These are phyloP conservation scores for Geotrichum fermentans DNA, from an alignment of 1,139 yeast species.

Conservation along the genomic window DNA sequence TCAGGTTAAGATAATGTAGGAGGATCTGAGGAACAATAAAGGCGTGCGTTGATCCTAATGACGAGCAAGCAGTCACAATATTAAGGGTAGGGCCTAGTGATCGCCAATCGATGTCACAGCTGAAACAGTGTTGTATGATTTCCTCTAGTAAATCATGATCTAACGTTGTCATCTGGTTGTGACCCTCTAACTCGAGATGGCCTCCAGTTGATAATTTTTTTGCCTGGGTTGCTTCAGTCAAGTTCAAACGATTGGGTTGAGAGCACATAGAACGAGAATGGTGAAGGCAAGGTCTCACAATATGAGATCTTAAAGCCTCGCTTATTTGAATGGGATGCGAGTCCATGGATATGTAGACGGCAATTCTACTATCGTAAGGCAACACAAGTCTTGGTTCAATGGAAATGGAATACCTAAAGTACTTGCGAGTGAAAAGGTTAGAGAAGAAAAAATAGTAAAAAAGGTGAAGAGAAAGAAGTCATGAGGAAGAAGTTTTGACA, in stretches of 20 bases:
- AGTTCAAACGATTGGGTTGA: too few relatives aligned
- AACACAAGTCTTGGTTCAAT: too few relatives aligned
- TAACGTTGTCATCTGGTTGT: neutral
- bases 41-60: constrained; percentile 12
- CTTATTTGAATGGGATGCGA: neutral
- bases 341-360: too few relatives aligned
- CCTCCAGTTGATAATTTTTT: too few relatives aligned
- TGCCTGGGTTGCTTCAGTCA: too few relatives aligned
- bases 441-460: too few relatives aligned
- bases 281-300: neutral
- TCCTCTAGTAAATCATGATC: constrained; percentile 8
- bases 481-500: too few relatives aligned
- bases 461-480: too few relatives aligned
- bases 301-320: neutral
- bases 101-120: neutral
- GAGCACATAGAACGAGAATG: too few relatives aligned
- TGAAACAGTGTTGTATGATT: constrained; percentile 9
- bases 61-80: constrained; percentile 15
- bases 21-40: constrained; percentile 12
- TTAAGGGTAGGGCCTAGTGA: neutral
- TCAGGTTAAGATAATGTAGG: constrained; percentile 4
- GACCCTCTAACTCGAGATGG: neutral
- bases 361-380: too few relatives aligned
- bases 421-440: too few relatives aligned
- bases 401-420: too few relatives aligned